phyloP scores from a whole-genome alignment of 2,329 filamentous ascomycete genomes.

The Trichothecium roseum region DNA sequence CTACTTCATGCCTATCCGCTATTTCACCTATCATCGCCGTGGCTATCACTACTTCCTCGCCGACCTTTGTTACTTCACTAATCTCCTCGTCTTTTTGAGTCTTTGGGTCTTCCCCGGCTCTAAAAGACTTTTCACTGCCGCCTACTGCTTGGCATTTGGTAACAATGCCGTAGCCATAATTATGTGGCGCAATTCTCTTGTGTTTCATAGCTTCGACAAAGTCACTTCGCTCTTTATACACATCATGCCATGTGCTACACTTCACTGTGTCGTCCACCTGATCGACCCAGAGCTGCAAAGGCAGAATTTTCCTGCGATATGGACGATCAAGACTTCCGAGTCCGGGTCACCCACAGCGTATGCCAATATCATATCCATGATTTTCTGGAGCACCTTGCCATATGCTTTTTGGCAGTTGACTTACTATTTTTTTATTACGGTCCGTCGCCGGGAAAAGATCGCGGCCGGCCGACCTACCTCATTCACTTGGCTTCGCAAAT shows the following conservation, averaged over 20 bases:
- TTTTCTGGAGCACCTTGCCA: constrained; percentile 86
- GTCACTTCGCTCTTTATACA: constrained; percentile 98
- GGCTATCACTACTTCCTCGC: constrained; percentile 97
- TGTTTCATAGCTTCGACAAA: constrained; percentile 98
- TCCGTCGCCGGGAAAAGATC: constrained; percentile 91
- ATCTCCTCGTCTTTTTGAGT: constrained; percentile 68
- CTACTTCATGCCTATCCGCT: constrained; percentile 96
- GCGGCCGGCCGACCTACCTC: constrained; percentile 90
- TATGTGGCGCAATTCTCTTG: constrained; percentile 98
- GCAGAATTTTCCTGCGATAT: constrained; percentile 72
- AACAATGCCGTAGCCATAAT: constrained; percentile 97
- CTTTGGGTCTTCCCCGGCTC: constrained; percentile 88
- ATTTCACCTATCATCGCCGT: constrained; percentile 79
- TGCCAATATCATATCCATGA: constrained; percentile 68
- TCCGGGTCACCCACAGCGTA: constrained; percentile 73
- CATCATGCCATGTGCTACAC: constrained; percentile 92
- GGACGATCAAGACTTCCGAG: constrained; percentile 60
- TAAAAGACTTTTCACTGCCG: constrained; percentile 82
- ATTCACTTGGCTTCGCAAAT: constrained; percentile 91
- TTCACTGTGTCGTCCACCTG: constrained; percentile 88
- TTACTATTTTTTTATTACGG: constrained; percentile 93
- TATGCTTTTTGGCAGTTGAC: constrained; percentile 87
- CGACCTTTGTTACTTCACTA: constrained; percentile 97
- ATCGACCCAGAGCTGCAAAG: constrained; percentile 54
- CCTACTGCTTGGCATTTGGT: constrained; percentile 86